Base-by-base conservation (phyloP, 257 asterid genomes). In the Penstemon barbatus region DNA sequence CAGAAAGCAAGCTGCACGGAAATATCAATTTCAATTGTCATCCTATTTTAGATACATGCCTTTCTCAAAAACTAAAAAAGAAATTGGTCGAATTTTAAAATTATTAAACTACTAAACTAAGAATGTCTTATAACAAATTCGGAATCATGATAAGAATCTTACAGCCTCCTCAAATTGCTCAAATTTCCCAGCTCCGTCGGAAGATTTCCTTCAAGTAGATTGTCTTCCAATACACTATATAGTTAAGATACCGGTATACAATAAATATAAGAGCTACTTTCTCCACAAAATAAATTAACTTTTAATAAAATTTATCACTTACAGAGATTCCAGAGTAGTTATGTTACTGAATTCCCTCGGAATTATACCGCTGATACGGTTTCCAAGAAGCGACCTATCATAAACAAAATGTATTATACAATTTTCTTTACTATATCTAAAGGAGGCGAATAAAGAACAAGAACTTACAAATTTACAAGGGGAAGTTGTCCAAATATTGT, bases 301-400 rank as follows among this genome's bases (percentile, higher is more conserved):
- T 25, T 25, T 64, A 48, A 33, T 40, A 37, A 39, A 61, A 36
- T 52, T 66, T 18, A 69, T 71, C 50, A 80, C 99, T 87, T 83
- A 93, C 99, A 93, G 79, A 6, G 66, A 65, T 77, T 77, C 78
- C 75, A 93, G 81, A 64, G 94, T 85, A 8, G 82, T 12, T 18
- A 93, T 90, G 69, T 80, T 75, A 44, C 95, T 96, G 45, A 93
- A 70, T 81, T 93, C 97, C 56, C n/a, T 55, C 3, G 97, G 97
- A 58, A 93, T 84, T 42, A 44, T 9, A 59, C 99, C 96, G 13
- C 84, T 76, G 11, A 93, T 41, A 72, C 95, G 92, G 76, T 93
- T 93, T 61, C 96, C 97, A 65, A 88, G 12, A 67, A 93, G 82
- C 44, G 91, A 73, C 77, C 99, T 93, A 76, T 51, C 37, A 63